Conservation (phyloP, 768 basidiomycete species). For the Russula emetica region DNA sequence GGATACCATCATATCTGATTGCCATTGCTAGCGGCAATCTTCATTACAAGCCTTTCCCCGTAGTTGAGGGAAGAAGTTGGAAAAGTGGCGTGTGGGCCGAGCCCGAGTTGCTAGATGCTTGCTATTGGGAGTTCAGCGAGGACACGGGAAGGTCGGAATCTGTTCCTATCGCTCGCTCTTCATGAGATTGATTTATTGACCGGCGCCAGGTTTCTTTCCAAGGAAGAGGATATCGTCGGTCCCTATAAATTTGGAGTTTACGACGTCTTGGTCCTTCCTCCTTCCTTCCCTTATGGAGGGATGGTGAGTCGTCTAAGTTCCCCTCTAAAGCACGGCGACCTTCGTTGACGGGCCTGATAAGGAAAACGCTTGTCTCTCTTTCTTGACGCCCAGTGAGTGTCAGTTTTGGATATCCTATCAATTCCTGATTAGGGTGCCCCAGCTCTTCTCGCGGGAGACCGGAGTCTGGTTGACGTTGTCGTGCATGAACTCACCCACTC, state of each 20-base stretch:
- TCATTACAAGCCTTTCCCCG: conserved; percentile 61
- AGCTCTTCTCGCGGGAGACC: conserved; percentile 85
- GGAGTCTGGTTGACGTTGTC: conserved; percentile 80
- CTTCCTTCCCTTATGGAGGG: conserved; percentile 90
- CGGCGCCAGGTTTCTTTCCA: conserved; percentile 58
- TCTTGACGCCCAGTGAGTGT: conserved; percentile 75
- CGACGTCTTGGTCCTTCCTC: conserved; percentile 83
- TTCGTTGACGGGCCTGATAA: conserved; percentile 32
- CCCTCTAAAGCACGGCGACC: background rate
- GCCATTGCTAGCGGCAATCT: conserved; percentile 88
- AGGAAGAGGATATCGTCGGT: conserved; percentile 69
- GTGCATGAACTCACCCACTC: conserved; percentile 85
- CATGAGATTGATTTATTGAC: background rate
- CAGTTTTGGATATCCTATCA: background rate
- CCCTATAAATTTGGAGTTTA: conserved; percentile 85
- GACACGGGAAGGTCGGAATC: conserved; percentile 68
- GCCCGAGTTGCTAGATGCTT: conserved; percentile 70
- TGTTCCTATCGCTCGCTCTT: conserved; percentile 2
- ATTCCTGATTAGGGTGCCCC: conserved; percentile 18
- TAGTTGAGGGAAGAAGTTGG: conserved; percentile 64
- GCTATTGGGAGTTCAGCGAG: conserved; percentile 84
- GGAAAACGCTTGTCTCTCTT: conserved; percentile 89
- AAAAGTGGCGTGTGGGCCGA: conserved; percentile 88
- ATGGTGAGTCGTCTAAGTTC: conserved; percentile 48
- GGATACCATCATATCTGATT: conserved; percentile 89